These are phyloP conservation scores for Hemisphaericaspora xylanilytica DNA, from an alignment of 1,139 yeast species.

Conservation along the genomic window DNA sequence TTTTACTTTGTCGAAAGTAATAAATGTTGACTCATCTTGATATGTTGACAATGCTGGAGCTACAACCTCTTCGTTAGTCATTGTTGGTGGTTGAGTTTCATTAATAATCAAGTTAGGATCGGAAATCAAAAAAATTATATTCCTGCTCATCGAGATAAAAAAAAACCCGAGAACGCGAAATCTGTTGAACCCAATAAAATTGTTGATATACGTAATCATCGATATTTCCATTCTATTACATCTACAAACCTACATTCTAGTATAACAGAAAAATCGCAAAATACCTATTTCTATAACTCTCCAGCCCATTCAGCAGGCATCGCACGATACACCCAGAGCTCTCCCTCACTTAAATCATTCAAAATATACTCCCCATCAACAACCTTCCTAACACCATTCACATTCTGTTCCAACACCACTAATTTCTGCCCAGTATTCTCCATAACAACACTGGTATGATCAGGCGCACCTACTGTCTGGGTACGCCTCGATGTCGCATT, in stretches of 20 bases:
- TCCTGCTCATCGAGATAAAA: too few species aligned
- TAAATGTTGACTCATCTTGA: slow-evolving; percentile 53
- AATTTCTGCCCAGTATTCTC: slow-evolving; percentile 31
- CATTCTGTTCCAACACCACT: slow-evolving; percentile 60
- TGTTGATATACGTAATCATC: too few species aligned
- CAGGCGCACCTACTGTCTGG: slow-evolving; percentile 54
- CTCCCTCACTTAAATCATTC: slow-evolving; percentile 46
- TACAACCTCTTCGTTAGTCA: slow-evolving; percentile 13
- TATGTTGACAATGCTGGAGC: slow-evolving; percentile 64
- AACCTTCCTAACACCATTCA: slow-evolving; percentile 50
- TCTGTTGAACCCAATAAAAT: too few species aligned
- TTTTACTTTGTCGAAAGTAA: slow-evolving; percentile 35
- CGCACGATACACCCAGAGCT: slow-evolving; percentile 53
- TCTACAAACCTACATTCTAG: too few species aligned
- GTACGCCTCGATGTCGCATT: slow-evolving; percentile 25
- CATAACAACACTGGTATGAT: slow-evolving; percentile 66
- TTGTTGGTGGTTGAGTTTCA: neutral
- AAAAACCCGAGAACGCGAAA: too few species aligned
- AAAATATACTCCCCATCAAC: slow-evolving; percentile 44
- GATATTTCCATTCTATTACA: too few species aligned
- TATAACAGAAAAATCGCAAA: neutral
- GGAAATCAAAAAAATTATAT: too few species aligned
- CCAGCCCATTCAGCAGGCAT: slow-evolving; percentile 56
- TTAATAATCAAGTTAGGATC: too few species aligned
- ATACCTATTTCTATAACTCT: slow-evolving; percentile 5